Evolutionary conservation across 83 land plant genomes (phyloP).

Genomic region (Picea engelmannii): DNA sequence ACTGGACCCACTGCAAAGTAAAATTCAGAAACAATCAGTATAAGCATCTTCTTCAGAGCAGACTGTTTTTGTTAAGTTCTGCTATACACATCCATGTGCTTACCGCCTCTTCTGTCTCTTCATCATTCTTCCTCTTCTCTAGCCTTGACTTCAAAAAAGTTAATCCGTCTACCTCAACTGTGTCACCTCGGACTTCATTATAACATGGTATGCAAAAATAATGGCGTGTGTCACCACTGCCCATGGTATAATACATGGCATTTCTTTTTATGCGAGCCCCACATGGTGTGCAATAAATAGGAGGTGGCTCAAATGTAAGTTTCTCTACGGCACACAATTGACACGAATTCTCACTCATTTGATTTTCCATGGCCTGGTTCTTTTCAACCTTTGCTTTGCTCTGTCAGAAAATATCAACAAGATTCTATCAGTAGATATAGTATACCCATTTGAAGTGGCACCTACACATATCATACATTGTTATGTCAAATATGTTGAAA

Average conservation of each 20-base stretch:
- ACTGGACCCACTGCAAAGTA: conserved; percentile 92
- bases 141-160: conserved; percentile 64
- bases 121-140: conserved; percentile 88
- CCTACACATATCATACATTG: too few relatives aligned
- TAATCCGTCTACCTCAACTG: conserved; percentile 57
- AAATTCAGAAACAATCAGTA: background rate
- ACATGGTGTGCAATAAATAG: conserved; percentile 83
- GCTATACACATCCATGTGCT: background rate
- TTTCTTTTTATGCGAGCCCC: conserved; percentile 91
- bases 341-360: conserved; percentile 83
- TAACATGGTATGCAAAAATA: conserved; percentile 87
- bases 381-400: conserved; percentile 56
- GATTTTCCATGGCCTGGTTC: conserved; percentile 83
- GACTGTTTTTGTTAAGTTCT: conserved; percentile 1
- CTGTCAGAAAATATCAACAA: conserved; percentile 15
- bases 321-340: conserved; percentile 90
- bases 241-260: conserved; percentile 74
- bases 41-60: background rate
- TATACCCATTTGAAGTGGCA: too few relatives aligned
- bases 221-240: conserved; percentile 69
- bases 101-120: conserved; percentile 93
- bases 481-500: too few relatives aligned
- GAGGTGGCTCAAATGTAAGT: conserved; percentile 88
- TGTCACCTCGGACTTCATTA: conserved; percentile 75
- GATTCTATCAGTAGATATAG: too few relatives aligned